Evolutionary conservation across 2,329 filamentous ascomycete genomes (phyloP), one percentile per base, ranked within the genome.

Genomic region (Aspergillus amoenus): DNA sequence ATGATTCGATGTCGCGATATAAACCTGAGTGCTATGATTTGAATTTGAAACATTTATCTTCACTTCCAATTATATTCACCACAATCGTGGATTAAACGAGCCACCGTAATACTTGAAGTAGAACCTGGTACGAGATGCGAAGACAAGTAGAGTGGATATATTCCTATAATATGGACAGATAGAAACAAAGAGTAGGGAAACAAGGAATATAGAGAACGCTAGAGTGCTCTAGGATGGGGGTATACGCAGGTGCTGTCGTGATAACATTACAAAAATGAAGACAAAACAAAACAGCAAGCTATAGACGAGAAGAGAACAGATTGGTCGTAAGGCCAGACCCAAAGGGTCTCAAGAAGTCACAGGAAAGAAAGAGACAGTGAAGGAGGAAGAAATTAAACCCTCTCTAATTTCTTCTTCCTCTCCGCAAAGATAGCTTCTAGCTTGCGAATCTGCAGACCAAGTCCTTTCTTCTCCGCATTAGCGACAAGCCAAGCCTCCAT

Each of bases 401-500:
- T 67, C 61, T 74, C 73, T 42, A 74, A 52, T 46, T 67, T 70
- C 62, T 69, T 73, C 65, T 73, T 79, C 56, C 73, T 75, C 70
- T 86, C 88, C 58, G 81, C 81, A 64, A 96, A 80, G 37, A 87
- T 76, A 22, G 80, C 85, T 73, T 91, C 88, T 68, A 97, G 79
- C 47, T 91, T 78, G 56, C 77, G 71, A 34, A 87, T 74, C 66
- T 83, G 75, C 12, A 74, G 74, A 65, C 82, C 82, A 66, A 87
- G 70, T 75, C 68, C 89, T 0, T 93, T 93, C 68, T 87, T 88
- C 78, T 96, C 93, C 63, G 88, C 89, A 72, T 95, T 94, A 9
- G 72, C 81, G 75, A 89, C 87, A 55, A 97, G 77, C 88, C 91
- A 96, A 2, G 56, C 69, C 78, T 97, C 93, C 92, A 97, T 96